These are phyloP conservation scores for Xylaria sp. DNA, from an alignment of 2,329 filamentous ascomycete species.

Conservation along the genomic window DNA sequence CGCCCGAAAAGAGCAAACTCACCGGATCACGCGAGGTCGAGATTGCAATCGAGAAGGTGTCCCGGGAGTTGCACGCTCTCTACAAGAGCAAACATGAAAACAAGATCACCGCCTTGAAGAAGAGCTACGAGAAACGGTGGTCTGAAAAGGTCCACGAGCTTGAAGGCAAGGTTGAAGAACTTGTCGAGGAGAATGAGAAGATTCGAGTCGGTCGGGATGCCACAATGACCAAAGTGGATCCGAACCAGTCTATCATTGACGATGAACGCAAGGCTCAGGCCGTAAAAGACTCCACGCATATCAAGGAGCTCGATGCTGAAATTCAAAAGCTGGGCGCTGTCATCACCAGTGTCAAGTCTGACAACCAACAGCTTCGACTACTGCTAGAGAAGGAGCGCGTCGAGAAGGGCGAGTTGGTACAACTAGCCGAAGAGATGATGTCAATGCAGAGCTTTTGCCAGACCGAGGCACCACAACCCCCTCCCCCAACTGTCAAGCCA, in stretches of 20 bases:
- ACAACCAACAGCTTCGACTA: slow-evolving; percentile 73
- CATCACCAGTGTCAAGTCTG: slow-evolving; percentile 73
- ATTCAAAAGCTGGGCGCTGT: slow-evolving; percentile 80
- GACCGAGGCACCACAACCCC: slow-evolving; percentile 41
- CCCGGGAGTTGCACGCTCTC: slow-evolving; percentile 88
- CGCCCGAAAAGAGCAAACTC: slow-evolving; percentile 55
- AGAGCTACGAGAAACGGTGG: slow-evolving; percentile 85
- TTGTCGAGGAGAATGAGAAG: slow-evolving; percentile 79
- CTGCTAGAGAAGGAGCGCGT: slow-evolving; percentile 80
- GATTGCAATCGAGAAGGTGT: slow-evolving; percentile 86
- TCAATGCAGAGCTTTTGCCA: slow-evolving; percentile 67
- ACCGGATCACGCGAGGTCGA: slow-evolving; percentile 74
- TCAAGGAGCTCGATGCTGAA: slow-evolving; percentile 77
- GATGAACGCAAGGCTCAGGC: slow-evolving; percentile 64
- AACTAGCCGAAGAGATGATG: slow-evolving; percentile 86
- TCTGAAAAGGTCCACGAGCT: slow-evolving; percentile 88
- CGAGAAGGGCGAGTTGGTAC: slow-evolving; percentile 86
- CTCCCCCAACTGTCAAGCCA: slow-evolving; percentile 29
- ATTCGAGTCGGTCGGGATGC: slow-evolving; percentile 73
- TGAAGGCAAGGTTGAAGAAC: slow-evolving; percentile 75
- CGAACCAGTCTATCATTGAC: slow-evolving; percentile 58
- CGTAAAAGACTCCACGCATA: slow-evolving; percentile 73
- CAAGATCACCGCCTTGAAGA: slow-evolving; percentile 91
- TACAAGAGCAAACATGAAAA: slow-evolving; percentile 99
- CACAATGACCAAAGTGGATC: slow-evolving; percentile 70